These are phyloP conservation scores for Dactylella cylindrospora DNA, from an alignment of 2,329 filamentous ascomycete species.

Conservation along the genomic window DNA sequence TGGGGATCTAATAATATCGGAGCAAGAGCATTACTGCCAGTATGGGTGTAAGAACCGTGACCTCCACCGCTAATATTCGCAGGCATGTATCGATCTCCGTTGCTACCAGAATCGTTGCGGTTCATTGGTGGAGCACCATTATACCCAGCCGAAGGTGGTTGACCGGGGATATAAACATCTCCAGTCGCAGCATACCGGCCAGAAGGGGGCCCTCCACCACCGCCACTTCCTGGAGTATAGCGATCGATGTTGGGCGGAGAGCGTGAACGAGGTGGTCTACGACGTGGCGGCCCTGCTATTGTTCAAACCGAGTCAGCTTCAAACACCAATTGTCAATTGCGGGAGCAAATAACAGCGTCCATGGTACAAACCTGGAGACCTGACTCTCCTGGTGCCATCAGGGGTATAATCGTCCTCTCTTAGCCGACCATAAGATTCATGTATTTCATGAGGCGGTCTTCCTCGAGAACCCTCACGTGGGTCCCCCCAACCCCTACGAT, in stretches of 20 bases:
- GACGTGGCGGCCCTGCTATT: conserved; percentile 46
- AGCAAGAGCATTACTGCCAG: conserved; percentile 21
- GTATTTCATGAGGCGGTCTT: conserved; percentile 28
- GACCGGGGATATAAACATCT: conserved; percentile 43
- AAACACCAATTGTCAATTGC: neutral
- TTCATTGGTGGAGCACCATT: conserved; percentile 18
- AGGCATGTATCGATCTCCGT: conserved; percentile 48
- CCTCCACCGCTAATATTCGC: conserved; percentile 42
- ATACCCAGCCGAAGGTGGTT: conserved; percentile 23
- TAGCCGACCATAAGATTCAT: conserved; percentile 37
- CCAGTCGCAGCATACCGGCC: conserved; percentile 43
- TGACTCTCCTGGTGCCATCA: conserved; percentile 18
- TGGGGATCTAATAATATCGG: conserved; percentile 47
- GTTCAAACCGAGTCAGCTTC: conserved; percentile 4
- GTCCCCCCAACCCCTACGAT: conserved; percentile 35
- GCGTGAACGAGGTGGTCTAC: conserved; percentile 48
- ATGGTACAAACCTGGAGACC: conserved; percentile 42
- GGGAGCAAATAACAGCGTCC: neutral
- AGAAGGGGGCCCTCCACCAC: conserved; percentile 43
- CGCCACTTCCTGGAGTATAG: conserved; percentile 69
- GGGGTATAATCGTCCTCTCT: conserved; percentile 37
- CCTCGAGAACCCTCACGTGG: conserved; percentile 38
- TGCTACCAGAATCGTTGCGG: conserved; percentile 19
- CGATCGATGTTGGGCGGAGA: conserved; percentile 74
- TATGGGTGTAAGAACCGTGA: neutral